Base-by-base conservation (phyloP, 2,329 filamentous ascomycete genomes). In the Ceratocystis colombiana region DNA sequence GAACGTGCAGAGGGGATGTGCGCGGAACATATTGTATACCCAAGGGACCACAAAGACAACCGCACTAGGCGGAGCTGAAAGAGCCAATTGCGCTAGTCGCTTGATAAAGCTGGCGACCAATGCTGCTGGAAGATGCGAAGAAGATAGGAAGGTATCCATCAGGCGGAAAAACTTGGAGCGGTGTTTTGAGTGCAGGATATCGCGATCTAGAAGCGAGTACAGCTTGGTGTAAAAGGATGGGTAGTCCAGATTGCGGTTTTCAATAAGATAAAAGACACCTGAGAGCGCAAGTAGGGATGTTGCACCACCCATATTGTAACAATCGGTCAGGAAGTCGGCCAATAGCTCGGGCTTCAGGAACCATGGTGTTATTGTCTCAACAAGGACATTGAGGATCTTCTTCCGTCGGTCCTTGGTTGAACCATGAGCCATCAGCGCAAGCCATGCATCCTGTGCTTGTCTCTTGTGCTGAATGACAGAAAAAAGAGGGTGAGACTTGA, bases 101-200 rank as follows among this genome's bases (percentile, higher is more conserved):
- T 99, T 99, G 78, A 99, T 86, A 76, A 99, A 99, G 75, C 91
- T 96, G 12, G 94, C 93, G 1, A 99, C 89, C 48, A 99, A 80
- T 3, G 87, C 85, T 3, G 90, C 91, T 2, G 95, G 94, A 71
- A 99, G 82, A 83, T 99, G 95, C 2, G 90, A 92, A 0, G 93
- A 97, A 3, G 82, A 83, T 70, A 99, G 82, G 76, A 97, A 99
- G 2, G 88, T 91, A 72, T 96, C 90, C 67, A 99, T 79, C 17
- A 97, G 81, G 63, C 94, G 88, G 78, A 99, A 94, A 77, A 99
- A 96, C 66, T 88, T 86, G 22, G 92, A 95, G 64, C 94, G 87
- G 77, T 99, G 88, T 76, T 94, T 96, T 22, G 92, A 96, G 78
- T 99, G 92, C 61, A 99, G 79, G 7, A 97, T 83, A 62, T 90